phyloP scores from a whole-genome alignment of 768 basidiomycete species.

The Pisolithus sp. region DNA sequence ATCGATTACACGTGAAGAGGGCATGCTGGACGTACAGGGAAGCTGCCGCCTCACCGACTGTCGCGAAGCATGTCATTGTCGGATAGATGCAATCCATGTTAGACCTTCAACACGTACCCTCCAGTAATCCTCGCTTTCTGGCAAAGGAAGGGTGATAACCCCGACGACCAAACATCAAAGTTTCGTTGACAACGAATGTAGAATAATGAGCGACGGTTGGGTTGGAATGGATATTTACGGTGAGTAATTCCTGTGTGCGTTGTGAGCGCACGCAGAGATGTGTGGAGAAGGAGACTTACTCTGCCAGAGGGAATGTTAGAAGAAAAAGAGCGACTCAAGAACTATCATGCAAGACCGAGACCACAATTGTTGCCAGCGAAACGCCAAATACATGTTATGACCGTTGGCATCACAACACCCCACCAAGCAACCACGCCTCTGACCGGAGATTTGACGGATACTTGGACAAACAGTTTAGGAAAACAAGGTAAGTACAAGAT shows the following conservation, averaged over 20 bases:
- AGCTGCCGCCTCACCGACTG: too few species aligned
- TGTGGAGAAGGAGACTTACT: neutral
- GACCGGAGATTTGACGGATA: neutral
- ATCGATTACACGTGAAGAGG: too few species aligned
- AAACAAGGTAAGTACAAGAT: neutral
- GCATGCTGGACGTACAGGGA: too few species aligned
- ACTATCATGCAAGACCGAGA: neutral
- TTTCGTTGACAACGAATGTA: slow-evolving; percentile 10
- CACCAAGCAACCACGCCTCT: neutral
- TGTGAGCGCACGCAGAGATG: slow-evolving; percentile 1
- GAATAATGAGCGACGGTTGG: slow-evolving; percentile 19
- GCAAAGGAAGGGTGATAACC: slow-evolving; percentile 13
- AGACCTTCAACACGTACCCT: slow-evolving; percentile 18
- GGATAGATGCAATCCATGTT: neutral
- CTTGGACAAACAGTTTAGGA: too few species aligned
- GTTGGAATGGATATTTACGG: neutral
- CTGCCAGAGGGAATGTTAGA: slow-evolving; percentile 1
- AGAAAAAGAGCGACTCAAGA: neutral
- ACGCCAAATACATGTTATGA: neutral
- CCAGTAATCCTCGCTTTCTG: slow-evolving; percentile 22
- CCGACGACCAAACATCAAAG: slow-evolving; percentile 16
- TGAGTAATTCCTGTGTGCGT: neutral
- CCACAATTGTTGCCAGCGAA: neutral
- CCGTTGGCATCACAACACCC: too few species aligned
- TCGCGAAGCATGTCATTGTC: too few species aligned